Base-by-base conservation (phyloP, 495 filamentous ascomycete species). In the Parmelia sp. region DNA sequence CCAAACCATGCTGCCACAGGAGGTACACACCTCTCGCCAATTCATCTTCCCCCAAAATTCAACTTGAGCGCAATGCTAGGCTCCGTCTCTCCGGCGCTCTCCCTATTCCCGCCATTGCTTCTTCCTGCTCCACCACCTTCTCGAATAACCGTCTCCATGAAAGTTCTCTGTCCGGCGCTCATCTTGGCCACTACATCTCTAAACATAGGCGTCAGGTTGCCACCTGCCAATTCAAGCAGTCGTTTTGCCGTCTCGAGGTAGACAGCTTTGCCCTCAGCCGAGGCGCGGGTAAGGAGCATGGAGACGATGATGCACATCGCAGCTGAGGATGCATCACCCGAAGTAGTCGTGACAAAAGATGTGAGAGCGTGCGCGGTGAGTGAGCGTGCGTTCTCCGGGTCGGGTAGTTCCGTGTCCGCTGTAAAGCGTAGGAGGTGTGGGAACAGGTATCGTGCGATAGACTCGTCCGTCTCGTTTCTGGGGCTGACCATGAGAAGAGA, bases 1-100 rank as follows among this genome's bases (percentile, higher is more conserved):
- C 29, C 31, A 55, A 57, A 31, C 29, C 1, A 33, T 29, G 15
- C n/a, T 44, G 29, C n/a, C 60, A 39, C 35, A 39, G 11, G 10
- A 44, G 25, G 14, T 33, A 9, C n/a, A n/a, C n/a, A n/a, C 27
- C 37, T n/a, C 29, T 4, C 15, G 10, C 42, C 42, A 19, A 44
- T 19, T 37, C 42, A 64, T 19, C 23, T 19, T 59, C 59, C 60
- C 23, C 70, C 68, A 83, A 98, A 97, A 71, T 96, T 82, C 88
- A 97, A 92, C 80, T 93, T 90, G 74, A 99, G 72, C 59, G 91
- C 91, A 82, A 99, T 99, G 65, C 77, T 96, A 19, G 94, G 95
- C 75, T 86, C 81, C 55, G 64, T 42, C 70, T 67, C 70, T 68
- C 42, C 73, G 57, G 65, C 62, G 39, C 71, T 55, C 75, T 86